phyloP scores from a whole-genome alignment of 306 rosid species.

The Abrus precatorius region DNA sequence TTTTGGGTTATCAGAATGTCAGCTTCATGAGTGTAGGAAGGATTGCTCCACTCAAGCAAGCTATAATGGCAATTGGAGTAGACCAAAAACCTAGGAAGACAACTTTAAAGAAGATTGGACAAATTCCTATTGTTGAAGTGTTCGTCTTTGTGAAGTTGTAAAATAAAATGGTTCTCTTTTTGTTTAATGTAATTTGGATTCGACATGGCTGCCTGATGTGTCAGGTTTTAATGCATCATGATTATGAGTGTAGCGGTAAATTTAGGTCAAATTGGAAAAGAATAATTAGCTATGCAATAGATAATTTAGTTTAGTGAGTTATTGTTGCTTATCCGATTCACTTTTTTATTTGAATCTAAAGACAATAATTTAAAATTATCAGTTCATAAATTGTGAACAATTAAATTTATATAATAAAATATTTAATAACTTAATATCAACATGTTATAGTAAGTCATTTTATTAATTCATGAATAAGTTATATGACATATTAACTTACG shows the following conservation, averaged over 20 bases:
- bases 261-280: constrained; percentile 42
- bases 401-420: no score
- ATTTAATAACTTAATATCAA: no score
- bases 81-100: constrained; percentile 84
- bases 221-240: constrained; percentile 56
- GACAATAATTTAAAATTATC: background rate
- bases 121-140: constrained; percentile 88
- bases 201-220: constrained; percentile 47
- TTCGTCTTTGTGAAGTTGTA: constrained; percentile 92
- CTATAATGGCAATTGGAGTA: constrained; percentile 98
- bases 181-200: constrained; percentile 10
- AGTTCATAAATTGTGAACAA: no score
- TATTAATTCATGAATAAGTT: no score
- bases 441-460: no score
- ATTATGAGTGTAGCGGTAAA: constrained; percentile 41
- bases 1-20: constrained; percentile 89
- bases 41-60: constrained; percentile 97
- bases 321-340: background rate
- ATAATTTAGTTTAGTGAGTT: constrained; percentile 29
- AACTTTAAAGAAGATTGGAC: constrained; percentile 86
- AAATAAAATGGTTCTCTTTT: constrained; percentile 19
- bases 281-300: constrained; percentile 49
- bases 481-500: no score
- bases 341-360: constrained; percentile 9
- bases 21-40: constrained; percentile 99